Percentiles rank a stretch among this genome's conserved stretches.
Evolutionary conservation across 2,329 filamentous ascomycete genomes (phyloP).

Genomic region (Apiospora sp.): DNA sequence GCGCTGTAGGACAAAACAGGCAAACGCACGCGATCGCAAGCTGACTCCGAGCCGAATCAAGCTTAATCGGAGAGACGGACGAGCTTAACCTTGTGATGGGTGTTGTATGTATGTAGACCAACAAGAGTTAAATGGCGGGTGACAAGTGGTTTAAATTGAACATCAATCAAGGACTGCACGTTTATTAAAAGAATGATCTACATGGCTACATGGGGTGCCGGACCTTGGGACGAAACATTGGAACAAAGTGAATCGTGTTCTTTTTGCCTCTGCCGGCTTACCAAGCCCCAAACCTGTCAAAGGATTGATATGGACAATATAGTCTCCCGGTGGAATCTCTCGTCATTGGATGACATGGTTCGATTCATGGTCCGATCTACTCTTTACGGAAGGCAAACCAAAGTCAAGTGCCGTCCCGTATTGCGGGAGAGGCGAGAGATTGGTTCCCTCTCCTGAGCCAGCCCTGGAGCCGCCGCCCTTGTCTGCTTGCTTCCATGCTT

Average conservation of each 20-base stretch:
- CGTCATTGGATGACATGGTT: conserved; percentile 29
- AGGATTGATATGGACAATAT: conserved; percentile 19
- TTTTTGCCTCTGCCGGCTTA: conserved; percentile 25
- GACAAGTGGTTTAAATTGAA: conserved; percentile 16
- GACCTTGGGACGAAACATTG: background rate
- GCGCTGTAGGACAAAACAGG: background rate
- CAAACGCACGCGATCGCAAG: background rate
- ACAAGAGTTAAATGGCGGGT: background rate
- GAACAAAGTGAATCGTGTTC: conserved; percentile 28
- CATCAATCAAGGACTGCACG: background rate
- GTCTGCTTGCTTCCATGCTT: background rate
- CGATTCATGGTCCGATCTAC: conserved; percentile 29
- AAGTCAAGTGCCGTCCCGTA: conserved; percentile 3
- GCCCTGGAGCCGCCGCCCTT: background rate
- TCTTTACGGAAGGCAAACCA: conserved; percentile 1
- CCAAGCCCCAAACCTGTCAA: conserved; percentile 23
- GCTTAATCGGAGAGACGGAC: background rate
- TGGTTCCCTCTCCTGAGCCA: conserved; percentile 2
- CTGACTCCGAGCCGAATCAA: background rate
- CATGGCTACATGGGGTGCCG: background rate
- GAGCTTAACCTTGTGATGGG: background rate
- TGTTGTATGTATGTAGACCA: background rate
- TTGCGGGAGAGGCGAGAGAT: conserved; percentile 4
- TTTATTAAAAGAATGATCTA: conserved; percentile 23
- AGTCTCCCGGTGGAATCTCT: background rate